Percentiles rank a stretch among this genome's conserved stretches.
These are phyloP conservation scores for Termitomyces sp. DNA, from an alignment of 768 basidiomycete species.

Conservation along the genomic window DNA sequence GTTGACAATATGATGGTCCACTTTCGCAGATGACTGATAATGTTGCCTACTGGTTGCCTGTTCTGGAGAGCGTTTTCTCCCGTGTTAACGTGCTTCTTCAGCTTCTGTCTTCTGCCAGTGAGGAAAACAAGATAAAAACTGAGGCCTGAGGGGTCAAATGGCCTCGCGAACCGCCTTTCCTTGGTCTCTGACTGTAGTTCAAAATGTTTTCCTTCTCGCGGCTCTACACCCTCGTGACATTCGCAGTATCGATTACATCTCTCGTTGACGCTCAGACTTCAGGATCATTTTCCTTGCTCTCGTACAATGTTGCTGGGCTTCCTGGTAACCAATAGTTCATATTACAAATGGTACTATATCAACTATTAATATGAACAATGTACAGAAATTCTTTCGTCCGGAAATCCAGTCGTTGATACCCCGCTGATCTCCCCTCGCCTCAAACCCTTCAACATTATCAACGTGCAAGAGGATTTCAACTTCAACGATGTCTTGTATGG, in stretches of 20 bases:
- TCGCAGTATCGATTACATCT: not conserved
- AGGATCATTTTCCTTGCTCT: conserved; percentile 24
- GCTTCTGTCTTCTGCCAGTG: not conserved
- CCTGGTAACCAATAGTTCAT: conserved; percentile 20
- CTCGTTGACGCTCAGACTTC: conserved; percentile 17
- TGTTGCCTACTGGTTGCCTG: not conserved
- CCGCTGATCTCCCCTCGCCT: conserved; percentile 29
- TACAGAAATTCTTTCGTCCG: conserved; percentile 25
- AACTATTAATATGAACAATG: not conserved
- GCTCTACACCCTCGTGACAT: not conserved
- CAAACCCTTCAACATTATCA: conserved; percentile 27
- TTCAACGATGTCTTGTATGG: conserved; percentile 33
- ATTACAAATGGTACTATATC: not conserved
- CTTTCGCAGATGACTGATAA: not conserved
- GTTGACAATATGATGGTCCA: not conserved
- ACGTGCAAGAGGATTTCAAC: conserved; percentile 37
- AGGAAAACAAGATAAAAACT: conserved; percentile 1
- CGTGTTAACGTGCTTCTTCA: conserved; percentile 5
- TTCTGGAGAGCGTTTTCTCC: not conserved
- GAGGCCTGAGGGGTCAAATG: no score
- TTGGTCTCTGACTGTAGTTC: not conserved
- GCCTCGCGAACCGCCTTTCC: not conserved
- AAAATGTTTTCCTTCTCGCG: not conserved
- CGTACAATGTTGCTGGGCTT: conserved; percentile 32
- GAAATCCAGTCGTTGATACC: conserved; percentile 25